Evolutionary conservation across 306 rosid genomes (phyloP), one percentile per base, ranked within the genome.

Genomic region (Spatholobus suberectus): DNA sequence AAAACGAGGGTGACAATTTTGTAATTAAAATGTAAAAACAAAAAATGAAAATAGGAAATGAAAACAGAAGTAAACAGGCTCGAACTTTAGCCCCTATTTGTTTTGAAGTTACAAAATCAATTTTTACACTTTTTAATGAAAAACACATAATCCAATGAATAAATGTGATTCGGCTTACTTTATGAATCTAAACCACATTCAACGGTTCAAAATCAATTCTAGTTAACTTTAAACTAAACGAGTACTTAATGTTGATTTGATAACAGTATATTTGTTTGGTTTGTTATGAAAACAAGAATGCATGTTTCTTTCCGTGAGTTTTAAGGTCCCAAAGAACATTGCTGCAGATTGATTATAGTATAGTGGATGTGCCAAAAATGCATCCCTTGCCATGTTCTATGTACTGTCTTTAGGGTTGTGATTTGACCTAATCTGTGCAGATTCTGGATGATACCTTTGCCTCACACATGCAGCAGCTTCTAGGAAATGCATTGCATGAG

Each of bases 401-500:
- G 44, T 66, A 29, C 8, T 34, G 15, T 65, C 18, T 20, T 4
- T 20, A 1, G 34, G 12, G 20, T 41, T 10, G 8, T 21, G 74
- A 68, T 69, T 40, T 67, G 34, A 69, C 40, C 35, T 40, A 38
- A 20, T 68, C 7, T 74, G 62, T 78, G 78, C 92, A 96, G 99
- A 82, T 94, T 83, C 85, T 96, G 41, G 98, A 96, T 2, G 98
- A 96, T 75, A 88, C 90, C 15, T 96, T 96, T 77, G 99, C 97
- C 14, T 92, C 99, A 14, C 97, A 96, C 73, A 88, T 94, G 93
- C 99, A 96, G 75, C 97, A 92, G 79, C 86, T 92, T 73, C 85
- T 96, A 15, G 99, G 99, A 27, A 92, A 96, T 82, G 88, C 95
- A 18, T 73, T 94, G n/a, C 98, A 83, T 75, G 98, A 91, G 88